Percentiles rank a stretch among this genome's conserved stretches.
Evolutionary conservation across 495 filamentous ascomycete genomes (phyloP).

Genomic region (Acidiella bohemica): DNA sequence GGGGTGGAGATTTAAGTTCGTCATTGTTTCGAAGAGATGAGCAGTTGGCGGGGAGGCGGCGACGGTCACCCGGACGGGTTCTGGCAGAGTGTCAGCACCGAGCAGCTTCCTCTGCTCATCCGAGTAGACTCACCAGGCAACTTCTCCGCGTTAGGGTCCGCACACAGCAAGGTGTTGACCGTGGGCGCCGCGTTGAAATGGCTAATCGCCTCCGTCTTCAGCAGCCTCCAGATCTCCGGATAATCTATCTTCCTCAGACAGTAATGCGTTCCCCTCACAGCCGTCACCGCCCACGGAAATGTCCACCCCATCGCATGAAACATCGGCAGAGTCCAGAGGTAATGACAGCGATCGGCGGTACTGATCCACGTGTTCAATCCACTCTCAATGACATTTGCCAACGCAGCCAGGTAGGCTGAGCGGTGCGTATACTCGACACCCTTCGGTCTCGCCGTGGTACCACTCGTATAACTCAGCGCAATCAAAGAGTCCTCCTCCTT

Average conservation of each 20-base stretch:
- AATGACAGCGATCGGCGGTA: constrained; percentile 50
- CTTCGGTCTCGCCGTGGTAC: constrained; percentile 85
- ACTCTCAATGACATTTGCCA: constrained; percentile 80
- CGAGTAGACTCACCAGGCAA: constrained; percentile 34
- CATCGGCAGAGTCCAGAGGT: constrained; percentile 91
- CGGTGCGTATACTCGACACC: constrained; percentile 88
- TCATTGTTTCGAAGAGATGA: constrained; percentile 88
- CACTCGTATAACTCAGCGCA: constrained; percentile 83
- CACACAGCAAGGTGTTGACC: constrained; percentile 87
- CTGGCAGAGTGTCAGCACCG: background rate
- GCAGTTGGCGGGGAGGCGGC: constrained; percentile 82
- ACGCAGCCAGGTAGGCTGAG: constrained; percentile 67
- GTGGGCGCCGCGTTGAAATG: constrained; percentile 96
- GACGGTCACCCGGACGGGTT: constrained; percentile 76
- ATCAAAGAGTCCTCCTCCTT: constrained; percentile 65
- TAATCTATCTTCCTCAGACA: constrained; percentile 94
- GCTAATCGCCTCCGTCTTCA: constrained; percentile 73
- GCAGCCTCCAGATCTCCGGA: constrained; percentile 71
- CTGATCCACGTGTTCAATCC: constrained; percentile 51
- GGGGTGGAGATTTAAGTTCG: constrained; percentile 67
- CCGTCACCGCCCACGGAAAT: constrained; percentile 50
- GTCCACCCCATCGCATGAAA: constrained; percentile 73
- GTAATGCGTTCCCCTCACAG: constrained; percentile 85
- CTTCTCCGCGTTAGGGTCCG: constrained; percentile 50
- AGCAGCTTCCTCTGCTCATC: background rate